Conservation (phyloP, 345 rosid species). For the Reutealis trisperma region DNA sequence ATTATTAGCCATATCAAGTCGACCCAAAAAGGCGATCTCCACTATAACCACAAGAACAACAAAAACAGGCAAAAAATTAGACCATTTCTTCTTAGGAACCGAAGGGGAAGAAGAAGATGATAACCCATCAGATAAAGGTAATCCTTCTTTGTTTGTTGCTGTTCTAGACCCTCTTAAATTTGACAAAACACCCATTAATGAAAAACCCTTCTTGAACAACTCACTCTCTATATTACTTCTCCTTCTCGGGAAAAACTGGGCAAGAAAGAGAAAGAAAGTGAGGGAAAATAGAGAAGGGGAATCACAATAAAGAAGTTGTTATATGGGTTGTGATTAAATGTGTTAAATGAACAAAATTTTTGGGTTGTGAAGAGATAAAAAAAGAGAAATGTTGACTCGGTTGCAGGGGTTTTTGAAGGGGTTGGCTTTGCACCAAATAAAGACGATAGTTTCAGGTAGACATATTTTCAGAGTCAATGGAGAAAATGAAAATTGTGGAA, state of each 20-base stretch:
- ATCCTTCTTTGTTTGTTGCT: constrained; percentile 39
- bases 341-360: not conserved
- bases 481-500: too few relatives aligned
- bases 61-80: constrained; percentile 60
- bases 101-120: constrained; percentile 21
- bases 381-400: too few relatives aligned
- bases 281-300: not conserved
- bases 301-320: not conserved
- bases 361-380: too few relatives aligned
- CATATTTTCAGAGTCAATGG: too few relatives aligned
- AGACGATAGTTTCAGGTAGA: too few relatives aligned
- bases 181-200: constrained; percentile 53
- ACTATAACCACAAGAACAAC: constrained; percentile 67
- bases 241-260: not conserved
- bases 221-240: not conserved
- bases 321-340: not conserved
- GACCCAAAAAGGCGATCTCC: constrained; percentile 82
- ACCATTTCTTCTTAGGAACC: constrained; percentile 50
- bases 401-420: too few relatives aligned
- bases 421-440: too few relatives aligned
- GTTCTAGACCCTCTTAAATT: constrained; percentile 60
- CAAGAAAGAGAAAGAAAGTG: not conserved
- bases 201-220: not conserved
- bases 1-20: constrained; percentile 67
- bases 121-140: constrained; percentile 32